Evolutionary conservation across 148 eudicot genomes (phyloP).

Genomic region (Spergularia marina): DNA sequence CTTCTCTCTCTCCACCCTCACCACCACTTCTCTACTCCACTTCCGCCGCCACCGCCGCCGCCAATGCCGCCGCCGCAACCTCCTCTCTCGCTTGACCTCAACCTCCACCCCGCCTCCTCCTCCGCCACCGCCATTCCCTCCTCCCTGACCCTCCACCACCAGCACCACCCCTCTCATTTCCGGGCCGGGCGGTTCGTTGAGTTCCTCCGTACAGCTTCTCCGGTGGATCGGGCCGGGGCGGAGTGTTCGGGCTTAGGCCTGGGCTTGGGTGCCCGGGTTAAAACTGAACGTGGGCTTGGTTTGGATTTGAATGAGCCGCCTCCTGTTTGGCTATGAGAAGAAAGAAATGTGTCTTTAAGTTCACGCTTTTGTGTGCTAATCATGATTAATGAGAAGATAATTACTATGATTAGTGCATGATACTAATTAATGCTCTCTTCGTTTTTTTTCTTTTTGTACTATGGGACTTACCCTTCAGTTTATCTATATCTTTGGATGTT

Average conservation of each 20-base stretch:
- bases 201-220: slow-evolving; percentile 17
- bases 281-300: slow-evolving; percentile 26
- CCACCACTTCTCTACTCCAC: slow-evolving; percentile 8
- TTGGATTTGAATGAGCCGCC: slow-evolving; percentile 43
- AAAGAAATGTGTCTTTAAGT: too few species aligned
- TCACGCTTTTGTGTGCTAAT: neutral
- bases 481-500: neutral
- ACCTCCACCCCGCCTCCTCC: slow-evolving; percentile 2
- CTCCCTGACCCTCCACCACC: neutral
- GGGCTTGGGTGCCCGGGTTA: slow-evolving; percentile 11
- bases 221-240: neutral
- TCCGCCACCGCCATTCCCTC: neutral
- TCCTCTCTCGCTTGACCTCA: slow-evolving; percentile 1
- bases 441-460: neutral
- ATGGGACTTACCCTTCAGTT: neutral
- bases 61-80: neutral
- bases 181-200: slow-evolving; percentile 32
- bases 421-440: neutral
- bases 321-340: slow-evolving; percentile 29
- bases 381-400: neutral
- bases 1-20: slow-evolving; percentile 12
- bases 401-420: neutral
- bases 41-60: neutral
- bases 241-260: slow-evolving; percentile 19
- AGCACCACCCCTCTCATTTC: neutral